These are phyloP conservation scores for Saturnispora dispora DNA, from an alignment of 805 yeast species.

Conservation along the genomic window DNA sequence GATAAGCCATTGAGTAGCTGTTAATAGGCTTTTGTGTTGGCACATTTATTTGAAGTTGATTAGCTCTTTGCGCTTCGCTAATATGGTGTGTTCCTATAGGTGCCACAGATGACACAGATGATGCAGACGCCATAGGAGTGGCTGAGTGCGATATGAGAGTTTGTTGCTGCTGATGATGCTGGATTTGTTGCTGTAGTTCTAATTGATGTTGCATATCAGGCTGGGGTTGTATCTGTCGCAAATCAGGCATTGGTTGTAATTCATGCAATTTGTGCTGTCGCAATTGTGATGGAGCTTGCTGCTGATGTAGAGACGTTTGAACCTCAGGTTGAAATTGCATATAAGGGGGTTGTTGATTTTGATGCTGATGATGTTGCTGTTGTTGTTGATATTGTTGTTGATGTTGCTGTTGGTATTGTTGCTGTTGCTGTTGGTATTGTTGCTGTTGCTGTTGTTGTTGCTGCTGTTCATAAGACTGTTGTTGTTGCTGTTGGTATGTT, in stretches of 20 bases:
- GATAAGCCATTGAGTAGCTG: not conserved
- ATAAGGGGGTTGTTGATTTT: not conserved
- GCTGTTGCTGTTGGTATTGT: not conserved
- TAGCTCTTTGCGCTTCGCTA: not conserved
- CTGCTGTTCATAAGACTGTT: not conserved
- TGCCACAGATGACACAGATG: not conserved
- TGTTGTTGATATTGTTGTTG: not conserved
- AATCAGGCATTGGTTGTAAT: not conserved
- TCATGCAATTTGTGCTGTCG: not conserved
- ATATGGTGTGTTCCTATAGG: not conserved
- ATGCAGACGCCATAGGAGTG: not conserved
- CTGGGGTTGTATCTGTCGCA: not conserved
- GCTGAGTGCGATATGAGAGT: not conserved
- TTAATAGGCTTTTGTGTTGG: not conserved
- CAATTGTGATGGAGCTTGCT: not conserved
- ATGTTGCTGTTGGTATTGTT: not conserved
- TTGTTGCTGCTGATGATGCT: not conserved
- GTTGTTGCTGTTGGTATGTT: not conserved
- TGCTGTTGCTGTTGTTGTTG: not conserved
- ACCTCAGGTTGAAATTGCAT: not conserved
- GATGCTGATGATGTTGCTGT: not conserved
- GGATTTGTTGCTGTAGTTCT: not conserved
- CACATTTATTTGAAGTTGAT: not conserved
- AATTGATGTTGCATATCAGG: not conserved
- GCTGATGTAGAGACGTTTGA: not conserved